Evolutionary conservation across 306 rosid species (phyloP).

Genomic region (Citrullus amarus): DNA sequence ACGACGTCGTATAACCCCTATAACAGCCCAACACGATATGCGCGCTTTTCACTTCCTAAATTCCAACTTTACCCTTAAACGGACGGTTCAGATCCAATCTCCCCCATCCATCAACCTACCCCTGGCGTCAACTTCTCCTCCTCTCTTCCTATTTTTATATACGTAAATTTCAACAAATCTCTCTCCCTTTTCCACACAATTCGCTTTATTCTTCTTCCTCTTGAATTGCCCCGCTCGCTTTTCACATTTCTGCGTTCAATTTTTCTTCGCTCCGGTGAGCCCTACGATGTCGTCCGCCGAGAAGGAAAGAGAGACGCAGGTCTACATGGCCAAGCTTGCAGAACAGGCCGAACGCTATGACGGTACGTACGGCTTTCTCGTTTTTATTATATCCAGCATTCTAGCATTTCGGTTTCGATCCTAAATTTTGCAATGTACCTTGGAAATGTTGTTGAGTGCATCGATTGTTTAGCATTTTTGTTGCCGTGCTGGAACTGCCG

Average conservation of each 20-base stretch:
- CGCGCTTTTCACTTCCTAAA: conserved; percentile 47
- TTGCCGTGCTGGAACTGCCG: neutral
- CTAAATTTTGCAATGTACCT: no score
- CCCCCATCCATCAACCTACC: conserved; percentile 20
- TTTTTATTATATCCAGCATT: no score
- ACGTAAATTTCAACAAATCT: conserved; percentile 20
- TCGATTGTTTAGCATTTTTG: neutral
- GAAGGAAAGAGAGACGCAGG: conserved; percentile 91
- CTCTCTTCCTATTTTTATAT: neutral
- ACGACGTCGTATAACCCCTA: neutral
- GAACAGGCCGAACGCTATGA: conserved; percentile 97
- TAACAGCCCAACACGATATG: conserved; percentile 30
- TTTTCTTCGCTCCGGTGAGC: conserved; percentile 26
- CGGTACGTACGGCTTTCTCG: conserved; percentile 22
- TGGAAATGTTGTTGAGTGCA: neutral
- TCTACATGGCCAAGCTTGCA: conserved; percentile 88
- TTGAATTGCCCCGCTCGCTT: neutral
- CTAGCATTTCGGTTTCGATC: neutral
- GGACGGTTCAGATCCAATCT: conserved; percentile 60
- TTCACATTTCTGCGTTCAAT: conserved; percentile 1
- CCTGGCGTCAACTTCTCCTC: neutral
- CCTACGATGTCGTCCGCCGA: conserved; percentile 48
- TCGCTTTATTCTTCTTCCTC: neutral
- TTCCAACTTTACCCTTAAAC: conserved; percentile 3
- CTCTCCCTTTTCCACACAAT: conserved; percentile 8